phyloP scores from a whole-genome alignment of 1,139 yeast genomes.

The Blastobotrys raffinosifermentans region DNA sequence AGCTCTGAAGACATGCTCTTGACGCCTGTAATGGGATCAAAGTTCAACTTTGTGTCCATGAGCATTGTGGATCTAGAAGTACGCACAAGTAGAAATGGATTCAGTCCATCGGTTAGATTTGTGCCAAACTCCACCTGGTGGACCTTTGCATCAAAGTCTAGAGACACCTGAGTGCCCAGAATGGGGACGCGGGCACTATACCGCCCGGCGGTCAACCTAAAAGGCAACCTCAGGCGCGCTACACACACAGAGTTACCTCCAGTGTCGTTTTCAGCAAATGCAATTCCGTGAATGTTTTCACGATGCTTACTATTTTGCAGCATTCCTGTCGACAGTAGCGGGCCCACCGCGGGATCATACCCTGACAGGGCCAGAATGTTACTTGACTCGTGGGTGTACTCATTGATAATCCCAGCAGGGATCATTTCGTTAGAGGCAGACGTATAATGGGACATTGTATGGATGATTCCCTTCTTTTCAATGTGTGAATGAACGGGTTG shows the following conservation, averaged over 20 bases:
- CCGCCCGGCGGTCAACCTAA: too few relatives aligned
- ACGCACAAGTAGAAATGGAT: too few relatives aligned
- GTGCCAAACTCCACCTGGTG: slow-evolving; percentile 1
- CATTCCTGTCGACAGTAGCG: slow-evolving; percentile 15
- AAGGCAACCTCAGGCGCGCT: slow-evolving; percentile 1
- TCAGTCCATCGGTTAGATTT: too few relatives aligned
- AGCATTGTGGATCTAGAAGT: too few relatives aligned
- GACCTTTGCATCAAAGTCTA: too few relatives aligned
- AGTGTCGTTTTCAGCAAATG: slow-evolving; percentile 11
- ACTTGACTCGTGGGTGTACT: slow-evolving; percentile 13
- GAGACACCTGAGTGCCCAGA: too few relatives aligned
- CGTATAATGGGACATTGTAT: slow-evolving; percentile 1
- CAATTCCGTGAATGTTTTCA: slow-evolving; percentile 8
- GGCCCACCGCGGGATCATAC: slow-evolving; percentile 20
- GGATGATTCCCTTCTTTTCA: too few relatives aligned
- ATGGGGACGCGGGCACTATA: too few relatives aligned
- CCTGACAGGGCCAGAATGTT: slow-evolving; percentile 10
- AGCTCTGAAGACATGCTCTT: background rate
- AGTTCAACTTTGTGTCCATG: too few relatives aligned
- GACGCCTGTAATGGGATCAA: too few relatives aligned
- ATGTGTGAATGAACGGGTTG: background rate
- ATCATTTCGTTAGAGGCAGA: slow-evolving; percentile 12
- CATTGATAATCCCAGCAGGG: slow-evolving; percentile 11
- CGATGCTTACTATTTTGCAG: slow-evolving; percentile 4
- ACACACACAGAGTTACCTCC: slow-evolving; percentile 8